Evolutionary conservation across 768 basidiomycete genomes (phyloP).

Genomic region (Glaciozyma antarctica): DNA sequence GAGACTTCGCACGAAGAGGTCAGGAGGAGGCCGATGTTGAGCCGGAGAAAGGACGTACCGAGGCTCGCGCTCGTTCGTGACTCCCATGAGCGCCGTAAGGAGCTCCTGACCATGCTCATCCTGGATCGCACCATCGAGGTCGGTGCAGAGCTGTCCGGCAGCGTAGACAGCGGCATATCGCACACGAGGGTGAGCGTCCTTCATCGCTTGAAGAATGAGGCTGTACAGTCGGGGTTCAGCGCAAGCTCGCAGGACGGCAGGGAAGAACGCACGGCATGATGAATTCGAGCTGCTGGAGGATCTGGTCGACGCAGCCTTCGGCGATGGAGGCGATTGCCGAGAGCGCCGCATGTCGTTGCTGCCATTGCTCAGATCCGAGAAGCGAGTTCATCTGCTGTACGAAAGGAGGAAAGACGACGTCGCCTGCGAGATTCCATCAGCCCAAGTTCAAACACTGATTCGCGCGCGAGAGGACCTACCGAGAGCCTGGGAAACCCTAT

Average conservation of each 20-base stretch:
- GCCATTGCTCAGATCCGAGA: slow-evolving; percentile 74
- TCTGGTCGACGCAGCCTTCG: slow-evolving; percentile 58
- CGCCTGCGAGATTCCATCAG: background rate
- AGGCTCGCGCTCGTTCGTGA: slow-evolving; percentile 65
- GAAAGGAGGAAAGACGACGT: slow-evolving; percentile 4
- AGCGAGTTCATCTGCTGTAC: slow-evolving; percentile 41
- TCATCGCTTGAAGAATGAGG: slow-evolving; percentile 65
- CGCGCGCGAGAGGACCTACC: slow-evolving; percentile 25
- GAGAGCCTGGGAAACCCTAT: slow-evolving; percentile 68
- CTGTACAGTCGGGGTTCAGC: slow-evolving; percentile 39
- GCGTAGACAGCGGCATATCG: slow-evolving; percentile 66
- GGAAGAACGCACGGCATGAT: slow-evolving; percentile 57
- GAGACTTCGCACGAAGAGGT: background rate
- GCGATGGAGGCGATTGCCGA: slow-evolving; percentile 79
- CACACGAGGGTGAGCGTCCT: slow-evolving; percentile 65
- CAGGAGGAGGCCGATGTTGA: background rate
- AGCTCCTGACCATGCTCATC: slow-evolving; percentile 58
- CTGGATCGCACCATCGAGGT: slow-evolving; percentile 77
- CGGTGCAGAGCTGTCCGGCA: slow-evolving; percentile 81
- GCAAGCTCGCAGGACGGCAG: background rate
- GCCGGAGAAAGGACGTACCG: slow-evolving; percentile 35
- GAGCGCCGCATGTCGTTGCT: slow-evolving; percentile 69
- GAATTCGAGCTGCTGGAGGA: slow-evolving; percentile 71
- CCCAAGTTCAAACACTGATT: background rate
- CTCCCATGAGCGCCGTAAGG: slow-evolving; percentile 59